Conservation (phyloP, 768 basidiomycete genomes). For the Myochromella boudieri region DNA sequence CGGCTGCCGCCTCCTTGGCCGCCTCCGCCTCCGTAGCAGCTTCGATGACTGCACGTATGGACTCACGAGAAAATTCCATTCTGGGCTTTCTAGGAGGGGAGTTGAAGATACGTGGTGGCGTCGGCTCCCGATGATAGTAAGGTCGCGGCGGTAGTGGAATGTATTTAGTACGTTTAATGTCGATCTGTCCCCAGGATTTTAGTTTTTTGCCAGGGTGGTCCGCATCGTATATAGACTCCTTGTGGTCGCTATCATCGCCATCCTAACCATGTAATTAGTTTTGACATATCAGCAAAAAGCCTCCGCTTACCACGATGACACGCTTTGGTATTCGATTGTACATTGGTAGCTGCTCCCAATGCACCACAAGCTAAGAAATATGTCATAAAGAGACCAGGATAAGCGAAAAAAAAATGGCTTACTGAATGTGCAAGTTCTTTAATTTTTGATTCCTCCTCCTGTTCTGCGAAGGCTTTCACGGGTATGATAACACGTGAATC, state of each 20-base stretch:
- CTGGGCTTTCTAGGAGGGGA: neutral
- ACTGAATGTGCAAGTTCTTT: conserved; percentile 66
- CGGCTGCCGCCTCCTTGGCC: conserved; percentile 28
- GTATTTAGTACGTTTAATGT: conserved; percentile 5
- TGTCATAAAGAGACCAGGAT: neutral
- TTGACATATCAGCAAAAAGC: neutral
- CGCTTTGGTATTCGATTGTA: conserved; percentile 88
- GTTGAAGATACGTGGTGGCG: too few relatives aligned
- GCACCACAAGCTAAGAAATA: conserved; percentile 59
- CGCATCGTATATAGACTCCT: neutral
- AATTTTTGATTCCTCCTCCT: conserved; percentile 57
- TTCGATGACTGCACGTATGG: conserved; percentile 36
- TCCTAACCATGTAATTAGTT: conserved; percentile 1
- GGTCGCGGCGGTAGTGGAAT: neutral
- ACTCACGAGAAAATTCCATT: conserved; percentile 20
- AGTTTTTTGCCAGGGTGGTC: neutral
- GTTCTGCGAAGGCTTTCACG: conserved; percentile 52
- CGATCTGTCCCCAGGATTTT: neutral
- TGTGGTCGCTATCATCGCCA: conserved; percentile 19
- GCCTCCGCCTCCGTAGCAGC: conserved; percentile 30
- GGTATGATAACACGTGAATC: conserved; percentile 67
- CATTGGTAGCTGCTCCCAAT: conserved; percentile 78
- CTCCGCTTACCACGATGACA: conserved; percentile 17
- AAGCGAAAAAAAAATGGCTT: conserved; percentile 19
- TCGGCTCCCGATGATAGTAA: neutral